Evolutionary conservation across 192 early-diverging fungal species (phyloP), one percentile per base, ranked within the genome.

Genomic region (Rhizoclosmatium globosum): DNA sequence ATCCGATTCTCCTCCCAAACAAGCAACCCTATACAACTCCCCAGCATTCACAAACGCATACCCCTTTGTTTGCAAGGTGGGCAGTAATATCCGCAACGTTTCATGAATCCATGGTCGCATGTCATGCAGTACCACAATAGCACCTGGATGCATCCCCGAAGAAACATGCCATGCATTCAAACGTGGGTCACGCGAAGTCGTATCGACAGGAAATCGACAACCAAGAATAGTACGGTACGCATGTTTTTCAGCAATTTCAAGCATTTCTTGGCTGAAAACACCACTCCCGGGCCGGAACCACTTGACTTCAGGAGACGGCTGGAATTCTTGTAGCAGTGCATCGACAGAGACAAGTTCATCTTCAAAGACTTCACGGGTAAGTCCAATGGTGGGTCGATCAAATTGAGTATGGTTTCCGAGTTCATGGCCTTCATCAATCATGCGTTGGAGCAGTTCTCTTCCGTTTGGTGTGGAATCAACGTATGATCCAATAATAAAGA

Each of bases 111-210:
- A 75, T 39, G 19, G n/a, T 44, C 79, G 43, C 15, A 21, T 59
- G 45, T 80, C 79, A 47, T 80, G 79, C 61, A 80, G 48, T 23
- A 80, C 79, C 15, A 80, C 72, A 53, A 80, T 75, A 6, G 79
- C 79, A 1, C 79, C 79, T 21, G 79, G 79, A 39, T 80, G 79
- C 1, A 80, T 75, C 19, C 79, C 79, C 6, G 31, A 45, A 15
- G 23, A 31, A 4, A 80, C 79, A 60, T 80, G 79, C 79, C 79
- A 80, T 6, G 79, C 47, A 48, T 80, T 80, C 3, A 80, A 47
- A 4, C 56, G 13, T 17, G 79, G 79, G 50, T 80, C 65, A 1
- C 42, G 42, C 3, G 64, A 64, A 4, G 70, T 64, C 3, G 79
- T 73, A 53, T 80, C 79, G 11, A 74, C 71, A 31, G 79, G 79